These are phyloP conservation scores for Epichloe festucae DNA, from an alignment of 2,329 filamentous ascomycete genomes.

Conservation along the genomic window DNA sequence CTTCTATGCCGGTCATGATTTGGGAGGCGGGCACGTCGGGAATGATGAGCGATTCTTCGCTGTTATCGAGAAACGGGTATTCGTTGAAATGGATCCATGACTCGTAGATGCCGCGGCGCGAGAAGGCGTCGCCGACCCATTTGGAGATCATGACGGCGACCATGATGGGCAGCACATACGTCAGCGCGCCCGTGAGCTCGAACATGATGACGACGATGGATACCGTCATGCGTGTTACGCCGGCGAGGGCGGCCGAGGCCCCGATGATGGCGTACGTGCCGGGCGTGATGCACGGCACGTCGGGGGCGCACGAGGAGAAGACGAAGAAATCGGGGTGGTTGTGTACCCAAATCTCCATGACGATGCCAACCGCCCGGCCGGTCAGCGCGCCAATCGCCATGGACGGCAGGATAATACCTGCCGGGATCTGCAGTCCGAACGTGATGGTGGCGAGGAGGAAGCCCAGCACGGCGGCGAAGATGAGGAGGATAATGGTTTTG, in stretches of 20 bases:
- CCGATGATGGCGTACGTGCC: conserved; percentile 96
- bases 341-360: conserved; percentile 78
- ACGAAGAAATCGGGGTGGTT: conserved; percentile 64
- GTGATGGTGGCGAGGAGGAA: conserved; percentile 79
- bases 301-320: conserved; percentile 72
- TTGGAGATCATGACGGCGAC: conserved; percentile 96
- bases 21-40: conserved; percentile 78
- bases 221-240: conserved; percentile 90
- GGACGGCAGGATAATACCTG: conserved; percentile 88
- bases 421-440: conserved; percentile 87
- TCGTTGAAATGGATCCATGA: conserved; percentile 94
- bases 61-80: conserved; percentile 90
- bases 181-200: conserved; percentile 88
- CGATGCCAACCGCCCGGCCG: conserved; percentile 77
- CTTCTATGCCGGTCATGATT: conserved; percentile 86
- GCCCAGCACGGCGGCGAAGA: conserved; percentile 71
- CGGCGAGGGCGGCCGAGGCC: conserved; percentile 84
- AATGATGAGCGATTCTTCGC: conserved; percentile 57
- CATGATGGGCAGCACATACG: conserved; percentile 97
- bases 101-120: conserved; percentile 88
- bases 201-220: conserved; percentile 99
- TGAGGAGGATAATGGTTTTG: conserved; percentile 67
- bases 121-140: conserved; percentile 95
- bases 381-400: conserved; percentile 91
- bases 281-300: conserved; percentile 78